Evolutionary conservation across 495 filamentous ascomycete genomes (phyloP).

Genomic region (Aspergillus egyptiacus): DNA sequence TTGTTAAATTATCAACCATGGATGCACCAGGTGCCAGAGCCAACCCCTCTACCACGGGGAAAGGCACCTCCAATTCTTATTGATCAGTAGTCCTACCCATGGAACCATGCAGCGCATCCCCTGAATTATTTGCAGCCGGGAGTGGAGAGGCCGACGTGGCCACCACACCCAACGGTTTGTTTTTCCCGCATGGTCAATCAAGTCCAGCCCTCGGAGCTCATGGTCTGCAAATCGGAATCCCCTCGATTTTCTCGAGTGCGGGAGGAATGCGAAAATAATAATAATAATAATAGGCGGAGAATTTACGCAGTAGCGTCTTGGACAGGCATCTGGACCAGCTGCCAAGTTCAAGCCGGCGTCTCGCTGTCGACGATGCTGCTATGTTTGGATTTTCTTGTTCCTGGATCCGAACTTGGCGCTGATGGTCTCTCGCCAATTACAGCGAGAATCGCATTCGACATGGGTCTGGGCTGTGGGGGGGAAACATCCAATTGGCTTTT

Average conservation of each 20-base stretch:
- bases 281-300: neutral
- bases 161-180: slow-evolving; percentile 6
- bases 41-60: too few relatives aligned
- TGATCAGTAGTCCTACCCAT: slow-evolving; percentile 4
- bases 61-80: too few relatives aligned
- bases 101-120: slow-evolving; percentile 3
- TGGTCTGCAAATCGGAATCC: neutral
- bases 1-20: too few relatives aligned
- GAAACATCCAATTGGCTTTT: too few relatives aligned
- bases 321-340: neutral
- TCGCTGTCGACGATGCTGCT: neutral
- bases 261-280: too few relatives aligned
- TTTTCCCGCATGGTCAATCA: slow-evolving; percentile 2
- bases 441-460: too few relatives aligned
- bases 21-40: too few relatives aligned
- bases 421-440: neutral
- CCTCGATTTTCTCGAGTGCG: neutral
- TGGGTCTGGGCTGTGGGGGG: too few relatives aligned
- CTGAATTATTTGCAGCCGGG: slow-evolving; percentile 7
- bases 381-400: slow-evolving; percentile 1
- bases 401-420: slow-evolving; percentile 1
- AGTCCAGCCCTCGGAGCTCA: neutral
- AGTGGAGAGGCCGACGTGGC: slow-evolving; percentile 10
- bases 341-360: neutral
- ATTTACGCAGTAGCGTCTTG: neutral